Conservation (phyloP, 768 basidiomycete species). For the Dioszegia aurantiaca region DNA sequence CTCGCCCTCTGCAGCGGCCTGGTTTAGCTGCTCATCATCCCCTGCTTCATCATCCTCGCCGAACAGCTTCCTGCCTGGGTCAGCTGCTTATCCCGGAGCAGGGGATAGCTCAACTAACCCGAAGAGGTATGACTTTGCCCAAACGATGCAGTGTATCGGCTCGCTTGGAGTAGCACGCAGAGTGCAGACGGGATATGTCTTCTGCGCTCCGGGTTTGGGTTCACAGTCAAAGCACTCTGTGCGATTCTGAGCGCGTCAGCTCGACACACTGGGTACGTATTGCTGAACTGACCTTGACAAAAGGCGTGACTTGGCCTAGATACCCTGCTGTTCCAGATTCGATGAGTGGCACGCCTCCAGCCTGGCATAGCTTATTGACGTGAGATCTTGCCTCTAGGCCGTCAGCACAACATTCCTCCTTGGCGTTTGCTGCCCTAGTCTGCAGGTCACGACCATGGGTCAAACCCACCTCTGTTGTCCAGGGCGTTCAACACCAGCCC, state of each 20-base stretch:
- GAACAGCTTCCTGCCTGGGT: conserved; percentile 71
- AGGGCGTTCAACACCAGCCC: conserved; percentile 92
- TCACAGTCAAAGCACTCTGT: conserved; percentile 96
- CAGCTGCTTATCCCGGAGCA: conserved; percentile 10
- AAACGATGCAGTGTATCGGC: conserved; percentile 97
- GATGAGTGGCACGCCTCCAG: conserved; percentile 80
- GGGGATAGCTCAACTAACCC: conserved; percentile 59
- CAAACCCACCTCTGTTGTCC: conserved; percentile 84
- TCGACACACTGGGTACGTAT: background rate
- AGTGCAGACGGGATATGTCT: conserved; percentile 94
- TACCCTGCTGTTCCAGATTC: conserved; percentile 97
- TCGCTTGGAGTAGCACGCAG: conserved; percentile 95
- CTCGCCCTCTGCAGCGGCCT: conserved; percentile 88
- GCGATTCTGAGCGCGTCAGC: conserved; percentile 60
- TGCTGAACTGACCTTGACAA: conserved; percentile 65
- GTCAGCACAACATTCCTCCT: background rate
- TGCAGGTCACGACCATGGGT: no score
- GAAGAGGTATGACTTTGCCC: conserved; percentile 96
- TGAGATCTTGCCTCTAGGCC: conserved; percentile 80
- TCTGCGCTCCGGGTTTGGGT: conserved; percentile 78
- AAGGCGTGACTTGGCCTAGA: conserved; percentile 91
- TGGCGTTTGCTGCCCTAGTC: background rate
- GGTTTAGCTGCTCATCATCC: conserved; percentile 75
- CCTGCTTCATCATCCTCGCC: conserved; percentile 78
- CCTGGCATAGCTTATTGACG: conserved; percentile 97